These are phyloP conservation scores for Phytophthora melonis DNA, from an alignment of 352 stramenopile genomes.

Conservation along the genomic window DNA sequence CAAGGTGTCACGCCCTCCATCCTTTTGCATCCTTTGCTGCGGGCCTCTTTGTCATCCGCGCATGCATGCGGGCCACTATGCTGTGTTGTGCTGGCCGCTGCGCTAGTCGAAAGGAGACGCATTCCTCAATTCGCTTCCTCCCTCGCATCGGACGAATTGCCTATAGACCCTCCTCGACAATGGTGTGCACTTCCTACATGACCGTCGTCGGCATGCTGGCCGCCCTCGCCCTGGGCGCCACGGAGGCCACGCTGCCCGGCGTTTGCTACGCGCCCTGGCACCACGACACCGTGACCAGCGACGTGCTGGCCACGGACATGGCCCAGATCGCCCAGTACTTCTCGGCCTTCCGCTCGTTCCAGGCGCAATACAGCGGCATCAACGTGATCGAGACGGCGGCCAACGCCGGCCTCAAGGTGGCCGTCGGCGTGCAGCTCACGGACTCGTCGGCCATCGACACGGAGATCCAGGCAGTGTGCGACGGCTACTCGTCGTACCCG, in stretches of 20 bases:
- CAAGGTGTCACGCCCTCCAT: conserved; percentile 20
- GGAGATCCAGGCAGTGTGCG: conserved; percentile 67
- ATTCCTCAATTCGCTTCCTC: conserved; percentile 39
- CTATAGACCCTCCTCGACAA: conserved; percentile 20
- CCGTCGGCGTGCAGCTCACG: conserved; percentile 70
- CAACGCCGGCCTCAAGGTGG: conserved; percentile 62
- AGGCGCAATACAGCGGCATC: conserved; percentile 63
- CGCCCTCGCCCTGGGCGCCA: conserved; percentile 8
- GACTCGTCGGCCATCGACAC: conserved; percentile 48
- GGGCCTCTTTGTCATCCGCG: conserved; percentile 12
- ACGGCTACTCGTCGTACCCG: conserved; percentile 51
- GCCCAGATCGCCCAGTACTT: conserved; percentile 58
- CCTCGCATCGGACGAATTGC: conserved; percentile 23
- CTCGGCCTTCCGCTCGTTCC: conserved; percentile 67
- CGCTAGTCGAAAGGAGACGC: conserved; percentile 18
- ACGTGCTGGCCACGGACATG: conserved; percentile 53
- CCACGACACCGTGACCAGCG: conserved; percentile 49
- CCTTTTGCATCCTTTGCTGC: conserved; percentile 24
- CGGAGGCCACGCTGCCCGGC: conserved; percentile 35
- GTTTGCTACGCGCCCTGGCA: conserved; percentile 78
- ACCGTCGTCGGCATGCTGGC: conserved; percentile 23
- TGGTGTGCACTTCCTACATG: conserved; percentile 36
- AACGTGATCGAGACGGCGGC: conserved; percentile 63
- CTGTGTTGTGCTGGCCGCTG: conserved; percentile 6
- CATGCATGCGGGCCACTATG: neutral